phyloP scores from a whole-genome alignment of 331 rosid genomes.

The Prunus yedoensis region DNA sequence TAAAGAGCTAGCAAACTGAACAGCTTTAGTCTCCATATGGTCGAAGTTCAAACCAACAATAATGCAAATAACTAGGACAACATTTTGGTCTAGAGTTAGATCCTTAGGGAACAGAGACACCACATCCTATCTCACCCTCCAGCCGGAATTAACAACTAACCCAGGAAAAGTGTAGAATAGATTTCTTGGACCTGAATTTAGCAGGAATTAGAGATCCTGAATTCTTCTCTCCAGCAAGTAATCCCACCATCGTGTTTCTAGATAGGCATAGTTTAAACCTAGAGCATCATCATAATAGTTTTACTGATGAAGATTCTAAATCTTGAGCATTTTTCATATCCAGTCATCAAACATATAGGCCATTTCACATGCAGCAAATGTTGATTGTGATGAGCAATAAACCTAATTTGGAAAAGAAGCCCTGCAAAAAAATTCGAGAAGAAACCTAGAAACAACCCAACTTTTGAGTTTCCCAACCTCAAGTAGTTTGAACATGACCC shows the following conservation, averaged over 20 bases:
- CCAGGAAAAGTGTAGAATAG: background rate
- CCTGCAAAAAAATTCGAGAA: background rate
- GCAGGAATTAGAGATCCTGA: background rate
- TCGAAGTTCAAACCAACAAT: background rate
- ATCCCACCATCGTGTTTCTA: background rate
- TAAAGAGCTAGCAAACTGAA: background rate
- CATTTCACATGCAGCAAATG: slow-evolving; percentile 1
- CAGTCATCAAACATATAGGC: background rate
- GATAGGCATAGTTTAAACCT: background rate
- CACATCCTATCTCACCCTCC: background rate
- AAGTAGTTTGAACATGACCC: background rate
- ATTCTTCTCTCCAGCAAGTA: background rate
- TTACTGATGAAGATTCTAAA: slow-evolving; percentile 1
- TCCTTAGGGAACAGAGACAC: background rate
- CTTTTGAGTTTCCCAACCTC: background rate
- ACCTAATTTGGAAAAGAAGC: background rate
- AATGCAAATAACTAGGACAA: background rate
- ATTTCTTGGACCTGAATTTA: background rate
- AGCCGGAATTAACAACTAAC: background rate
- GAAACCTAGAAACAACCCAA: background rate
- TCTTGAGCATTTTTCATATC: background rate
- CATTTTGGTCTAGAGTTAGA: background rate
- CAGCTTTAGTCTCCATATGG: background rate
- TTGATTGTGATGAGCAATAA: background rate
- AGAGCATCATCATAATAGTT: background rate